Evolutionary conservation across 2,329 filamentous ascomycete genomes (phyloP).

Genomic region (Pseudogymnoascus sp.): DNA sequence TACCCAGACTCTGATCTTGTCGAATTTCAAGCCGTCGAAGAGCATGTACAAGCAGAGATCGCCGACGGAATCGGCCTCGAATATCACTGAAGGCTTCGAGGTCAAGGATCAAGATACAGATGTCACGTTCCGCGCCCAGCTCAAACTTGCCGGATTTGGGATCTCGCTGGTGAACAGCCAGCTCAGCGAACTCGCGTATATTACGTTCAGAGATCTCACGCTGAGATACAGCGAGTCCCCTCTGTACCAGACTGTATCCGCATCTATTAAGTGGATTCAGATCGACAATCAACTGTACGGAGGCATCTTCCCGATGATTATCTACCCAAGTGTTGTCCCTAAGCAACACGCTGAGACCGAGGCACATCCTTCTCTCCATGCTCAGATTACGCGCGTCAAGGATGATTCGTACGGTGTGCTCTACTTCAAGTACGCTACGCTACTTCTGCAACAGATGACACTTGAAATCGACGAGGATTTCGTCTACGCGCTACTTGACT

Average conservation of each 20-base stretch:
- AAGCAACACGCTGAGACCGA: conserved; percentile 97
- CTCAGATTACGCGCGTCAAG: conserved; percentile 88
- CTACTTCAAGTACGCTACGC: conserved; percentile 95
- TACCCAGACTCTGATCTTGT: conserved; percentile 87
- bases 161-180: conserved; percentile 91
- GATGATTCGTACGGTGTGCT: conserved; percentile 96
- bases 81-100: conserved; percentile 66
- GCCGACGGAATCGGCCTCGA: conserved; percentile 43
- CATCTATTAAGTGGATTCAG: conserved; percentile 97
- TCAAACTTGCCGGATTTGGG: conserved; percentile 83
- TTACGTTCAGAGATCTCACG: conserved; percentile 86
- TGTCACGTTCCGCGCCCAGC: conserved; percentile 79
- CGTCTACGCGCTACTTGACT: conserved; percentile 91
- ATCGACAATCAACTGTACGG: conserved; percentile 98
- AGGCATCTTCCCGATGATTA: conserved; percentile 92
- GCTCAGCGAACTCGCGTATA: conserved; percentile 82
- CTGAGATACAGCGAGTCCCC: conserved; percentile 89
- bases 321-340: conserved; percentile 95
- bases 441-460: conserved; percentile 95
- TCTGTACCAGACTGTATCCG: conserved; percentile 82
- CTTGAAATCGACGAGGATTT: conserved; percentile 97
- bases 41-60: conserved; percentile 70
- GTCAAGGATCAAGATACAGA: conserved; percentile 87
- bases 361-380: conserved; percentile 87
- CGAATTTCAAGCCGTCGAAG: conserved; percentile 87